phyloP scores from a whole-genome alignment of 805 yeast genomes.

The Lachancea nothofagi region DNA sequence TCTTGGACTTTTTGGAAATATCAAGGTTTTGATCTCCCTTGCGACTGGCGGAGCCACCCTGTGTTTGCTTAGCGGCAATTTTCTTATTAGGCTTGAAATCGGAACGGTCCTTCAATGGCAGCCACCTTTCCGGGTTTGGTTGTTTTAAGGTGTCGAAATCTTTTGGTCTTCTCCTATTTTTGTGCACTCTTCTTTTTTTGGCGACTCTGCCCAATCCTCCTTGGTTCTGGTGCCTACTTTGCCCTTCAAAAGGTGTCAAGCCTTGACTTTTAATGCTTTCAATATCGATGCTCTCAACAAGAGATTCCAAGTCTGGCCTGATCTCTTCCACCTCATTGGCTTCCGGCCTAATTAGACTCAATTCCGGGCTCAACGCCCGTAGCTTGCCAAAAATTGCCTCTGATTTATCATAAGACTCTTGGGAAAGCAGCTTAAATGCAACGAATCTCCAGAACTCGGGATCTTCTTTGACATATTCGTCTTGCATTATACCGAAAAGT shows the following conservation, averaged over 20 bases:
- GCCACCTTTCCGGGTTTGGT: constrained; percentile 80
- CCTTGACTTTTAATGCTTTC: constrained; percentile 19
- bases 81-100: constrained; percentile 73
- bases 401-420: constrained; percentile 16
- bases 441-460: constrained; percentile 28
- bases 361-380: constrained; percentile 10
- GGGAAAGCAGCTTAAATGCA: constrained; percentile 24
- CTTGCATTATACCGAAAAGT: constrained; percentile 4
- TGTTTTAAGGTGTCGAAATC: constrained; percentile 36
- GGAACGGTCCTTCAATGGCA: constrained; percentile 80
- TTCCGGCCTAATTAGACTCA: neutral
- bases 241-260: constrained; percentile 17
- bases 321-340: constrained; percentile 12
- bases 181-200: constrained; percentile 33
- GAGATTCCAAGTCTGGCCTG: constrained; percentile 5
- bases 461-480: constrained; percentile 9
- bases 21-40: constrained; percentile 31
- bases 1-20: constrained; percentile 22
- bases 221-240: constrained; percentile 12
- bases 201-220: constrained; percentile 12
- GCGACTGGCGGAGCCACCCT: constrained; percentile 46
- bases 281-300: constrained; percentile 23
- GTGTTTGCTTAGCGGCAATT: constrained; percentile 45
- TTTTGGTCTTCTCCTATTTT: constrained; percentile 36
- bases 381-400: constrained; percentile 16